Conservation (phyloP, 2,329 filamentous ascomycete species). For the Apiospora koreana region DNA sequence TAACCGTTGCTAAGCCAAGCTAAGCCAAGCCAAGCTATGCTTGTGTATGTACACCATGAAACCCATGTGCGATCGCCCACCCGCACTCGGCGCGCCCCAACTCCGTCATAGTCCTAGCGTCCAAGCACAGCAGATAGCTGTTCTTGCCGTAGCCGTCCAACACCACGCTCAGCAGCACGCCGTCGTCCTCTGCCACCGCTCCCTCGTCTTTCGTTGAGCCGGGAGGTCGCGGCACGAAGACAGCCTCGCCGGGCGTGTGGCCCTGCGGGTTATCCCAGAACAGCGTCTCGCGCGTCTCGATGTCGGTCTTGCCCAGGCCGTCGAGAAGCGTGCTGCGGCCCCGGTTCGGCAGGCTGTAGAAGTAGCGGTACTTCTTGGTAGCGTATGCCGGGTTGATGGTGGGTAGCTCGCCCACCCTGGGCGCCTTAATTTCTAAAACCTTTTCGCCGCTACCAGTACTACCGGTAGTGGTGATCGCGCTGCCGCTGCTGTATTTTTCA, state of each 20-base stretch:
- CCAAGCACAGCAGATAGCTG: slow-evolving; percentile 50
- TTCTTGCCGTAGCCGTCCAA: slow-evolving; percentile 45
- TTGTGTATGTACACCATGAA: slow-evolving; percentile 44
- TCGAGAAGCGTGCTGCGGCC: slow-evolving; percentile 64
- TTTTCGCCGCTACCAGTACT: slow-evolving; percentile 23
- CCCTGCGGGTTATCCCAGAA: slow-evolving; percentile 59
- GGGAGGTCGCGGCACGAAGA: slow-evolving; percentile 60
- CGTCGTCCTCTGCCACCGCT: slow-evolving; percentile 60
- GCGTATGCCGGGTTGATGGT: slow-evolving; percentile 62
- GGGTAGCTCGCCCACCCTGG: slow-evolving; percentile 63
- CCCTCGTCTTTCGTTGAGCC: slow-evolving; percentile 3
- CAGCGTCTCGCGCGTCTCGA: slow-evolving; percentile 48
- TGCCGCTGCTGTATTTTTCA: no score
- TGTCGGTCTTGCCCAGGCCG: slow-evolving; percentile 66
- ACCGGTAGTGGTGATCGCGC: no score
- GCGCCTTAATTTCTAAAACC: slow-evolving; percentile 49
- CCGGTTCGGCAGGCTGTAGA: slow-evolving; percentile 58
- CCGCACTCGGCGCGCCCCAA: slow-evolving; percentile 46
- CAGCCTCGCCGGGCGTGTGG: slow-evolving; percentile 69
- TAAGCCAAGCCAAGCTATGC: background rate
- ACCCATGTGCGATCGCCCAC: slow-evolving; percentile 45
- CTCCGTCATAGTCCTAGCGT: slow-evolving; percentile 47
- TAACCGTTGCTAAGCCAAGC: background rate
- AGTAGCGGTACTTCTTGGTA: slow-evolving; percentile 57
- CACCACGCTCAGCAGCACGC: slow-evolving; percentile 57